Conservation (phyloP, 805 yeast genomes). For the Helenozyma baotianmanensis region DNA sequence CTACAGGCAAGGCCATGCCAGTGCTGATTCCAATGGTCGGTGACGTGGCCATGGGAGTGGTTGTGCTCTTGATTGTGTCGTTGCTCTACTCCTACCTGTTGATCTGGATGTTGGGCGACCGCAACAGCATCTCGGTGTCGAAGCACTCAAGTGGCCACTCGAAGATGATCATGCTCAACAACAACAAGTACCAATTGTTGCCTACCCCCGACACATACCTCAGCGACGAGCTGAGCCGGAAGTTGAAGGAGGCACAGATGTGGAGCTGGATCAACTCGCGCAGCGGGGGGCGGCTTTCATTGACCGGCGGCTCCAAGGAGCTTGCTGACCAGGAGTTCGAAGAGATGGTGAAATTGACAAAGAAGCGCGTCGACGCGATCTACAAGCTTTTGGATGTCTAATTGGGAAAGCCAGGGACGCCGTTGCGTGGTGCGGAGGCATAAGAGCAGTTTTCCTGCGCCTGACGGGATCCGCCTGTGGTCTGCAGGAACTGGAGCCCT, state of each 20-base stretch:
- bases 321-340: slow-evolving; percentile 8
- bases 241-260: slow-evolving; percentile 6
- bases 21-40: slow-evolving; percentile 9
- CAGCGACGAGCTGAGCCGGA: slow-evolving; percentile 1
- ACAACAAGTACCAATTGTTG: slow-evolving; percentile 5
- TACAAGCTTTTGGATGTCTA: slow-evolving; percentile 1
- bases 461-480: too few relatives aligned
- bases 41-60: slow-evolving; percentile 7
- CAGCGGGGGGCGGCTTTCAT: slow-evolving; percentile 3
- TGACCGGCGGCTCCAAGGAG: too few relatives aligned
- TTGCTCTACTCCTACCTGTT: slow-evolving; percentile 8
- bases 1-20: slow-evolving; percentile 10
- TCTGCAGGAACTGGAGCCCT: too few relatives aligned
- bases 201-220: slow-evolving; percentile 12
- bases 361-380: slow-evolving; percentile 10
- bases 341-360: slow-evolving; percentile 14
- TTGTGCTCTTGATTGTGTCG: slow-evolving; percentile 5
- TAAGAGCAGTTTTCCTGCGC: too few relatives aligned
- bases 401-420: too few relatives aligned
- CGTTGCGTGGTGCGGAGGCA: too few relatives aligned
- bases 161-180: slow-evolving; percentile 3
- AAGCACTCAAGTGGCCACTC: neutral
- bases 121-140: neutral
- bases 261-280: slow-evolving; percentile 17
- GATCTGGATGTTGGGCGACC: slow-evolving; percentile 1